These are phyloP conservation scores for Teunomyces aglyptinius DNA, from an alignment of 805 yeast species.

Conservation along the genomic window DNA sequence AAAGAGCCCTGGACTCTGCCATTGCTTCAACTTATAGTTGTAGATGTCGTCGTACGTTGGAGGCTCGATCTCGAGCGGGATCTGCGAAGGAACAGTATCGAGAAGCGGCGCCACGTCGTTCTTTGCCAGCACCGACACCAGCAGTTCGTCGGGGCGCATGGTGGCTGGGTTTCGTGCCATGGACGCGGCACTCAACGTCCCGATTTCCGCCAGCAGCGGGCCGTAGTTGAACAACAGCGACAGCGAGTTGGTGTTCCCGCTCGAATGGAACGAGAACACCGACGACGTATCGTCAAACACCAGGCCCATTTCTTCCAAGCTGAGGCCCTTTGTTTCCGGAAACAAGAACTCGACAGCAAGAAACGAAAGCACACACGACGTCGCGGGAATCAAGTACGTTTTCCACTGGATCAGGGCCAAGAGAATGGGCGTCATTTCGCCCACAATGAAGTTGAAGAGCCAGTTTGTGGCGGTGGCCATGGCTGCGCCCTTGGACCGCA, in stretches of 20 bases:
- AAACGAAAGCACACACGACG: slow-evolving; percentile 71
- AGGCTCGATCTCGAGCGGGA: slow-evolving; percentile 35
- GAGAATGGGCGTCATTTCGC: slow-evolving; percentile 85
- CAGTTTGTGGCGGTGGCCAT: slow-evolving; percentile 90
- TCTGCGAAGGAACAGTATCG: slow-evolving; percentile 2
- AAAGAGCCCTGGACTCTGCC: slow-evolving; percentile 10
- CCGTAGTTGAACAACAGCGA: slow-evolving; percentile 5
- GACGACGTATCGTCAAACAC: slow-evolving; percentile 67
- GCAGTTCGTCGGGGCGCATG: background rate
- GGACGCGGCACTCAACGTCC: background rate
- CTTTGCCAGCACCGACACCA: background rate
- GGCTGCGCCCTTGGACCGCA: slow-evolving; percentile 88
- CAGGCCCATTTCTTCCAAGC: slow-evolving; percentile 88
- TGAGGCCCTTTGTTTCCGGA: slow-evolving; percentile 90
- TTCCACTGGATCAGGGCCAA: slow-evolving; percentile 77
- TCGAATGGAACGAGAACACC: slow-evolving; percentile 42
- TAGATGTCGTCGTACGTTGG: slow-evolving; percentile 29
- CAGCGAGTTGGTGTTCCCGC: slow-evolving; percentile 11
- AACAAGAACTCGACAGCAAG: slow-evolving; percentile 68
- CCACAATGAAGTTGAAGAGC: slow-evolving; percentile 89
- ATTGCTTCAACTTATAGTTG: slow-evolving; percentile 22
- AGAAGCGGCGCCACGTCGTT: background rate
- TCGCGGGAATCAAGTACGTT: slow-evolving; percentile 77
- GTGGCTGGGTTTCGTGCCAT: background rate
- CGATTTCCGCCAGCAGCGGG: slow-evolving; percentile 1